Conservation (phyloP, 805 yeast genomes). For the Scheffersomyces lignosus region DNA sequence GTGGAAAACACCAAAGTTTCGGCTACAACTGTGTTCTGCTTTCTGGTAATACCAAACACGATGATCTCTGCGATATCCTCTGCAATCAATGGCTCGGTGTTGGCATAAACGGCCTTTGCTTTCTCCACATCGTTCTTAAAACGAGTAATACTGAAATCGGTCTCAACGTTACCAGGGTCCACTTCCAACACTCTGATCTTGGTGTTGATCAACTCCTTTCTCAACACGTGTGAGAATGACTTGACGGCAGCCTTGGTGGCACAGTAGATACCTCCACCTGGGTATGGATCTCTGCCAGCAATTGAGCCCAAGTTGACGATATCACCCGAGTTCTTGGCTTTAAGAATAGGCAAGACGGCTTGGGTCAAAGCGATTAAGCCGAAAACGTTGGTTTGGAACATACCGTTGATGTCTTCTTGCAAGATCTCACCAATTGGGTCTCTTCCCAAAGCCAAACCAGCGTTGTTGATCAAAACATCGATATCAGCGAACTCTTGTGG, state of each 20-base stretch:
- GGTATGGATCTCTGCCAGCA: conserved; percentile 79
- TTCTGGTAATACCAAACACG: conserved; percentile 65
- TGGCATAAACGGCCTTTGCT: conserved; percentile 66
- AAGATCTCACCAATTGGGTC: conserved; percentile 72
- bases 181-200: conserved; percentile 70
- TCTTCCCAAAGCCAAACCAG: conserved; percentile 76
- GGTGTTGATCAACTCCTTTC: conserved; percentile 75
- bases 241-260: conserved; percentile 73
- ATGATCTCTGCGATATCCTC: conserved; percentile 76
- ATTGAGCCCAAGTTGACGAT: conserved; percentile 75
- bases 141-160: conserved; percentile 68
- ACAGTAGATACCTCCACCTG: conserved; percentile 78
- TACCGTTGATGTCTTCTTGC: conserved; percentile 63
- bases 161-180: conserved; percentile 79
- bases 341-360: conserved; percentile 69
- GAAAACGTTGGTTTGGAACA: conserved; percentile 85
- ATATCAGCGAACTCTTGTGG: conserved; percentile 63
- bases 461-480: conserved; percentile 70
- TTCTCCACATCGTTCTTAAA: conserved; percentile 59
- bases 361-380: conserved; percentile 87
- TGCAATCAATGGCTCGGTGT: conserved; percentile 68
- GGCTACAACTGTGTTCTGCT: conserved; percentile 71
- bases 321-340: conserved; percentile 68
- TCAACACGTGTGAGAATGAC: conserved; percentile 66
- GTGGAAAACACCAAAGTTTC: conserved; percentile 82